Base-by-base conservation (phyloP, 139 green algal species). In the Edaphochlamys debaryana region DNA sequence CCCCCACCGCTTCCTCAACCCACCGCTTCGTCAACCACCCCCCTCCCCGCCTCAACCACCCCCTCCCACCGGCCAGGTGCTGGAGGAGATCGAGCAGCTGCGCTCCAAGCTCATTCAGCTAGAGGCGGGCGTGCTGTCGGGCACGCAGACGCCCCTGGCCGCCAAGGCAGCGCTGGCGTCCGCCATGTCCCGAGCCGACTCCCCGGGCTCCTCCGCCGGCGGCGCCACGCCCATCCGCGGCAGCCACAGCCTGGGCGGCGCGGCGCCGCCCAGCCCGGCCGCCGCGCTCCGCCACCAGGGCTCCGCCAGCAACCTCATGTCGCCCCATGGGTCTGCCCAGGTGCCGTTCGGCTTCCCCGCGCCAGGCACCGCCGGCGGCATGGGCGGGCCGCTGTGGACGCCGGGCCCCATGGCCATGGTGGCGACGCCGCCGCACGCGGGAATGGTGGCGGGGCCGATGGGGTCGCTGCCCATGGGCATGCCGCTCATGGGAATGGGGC, bases 81-180 rank as follows among this genome's bases (percentile, higher is more conserved):
- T 91, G 45, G 80, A 89, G 36, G 88, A 91, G 69, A 91, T 91
- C 23, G 88, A 89, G 64, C n/a, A 2, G 62, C 80, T 91, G 67
- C 48, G 88, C 17, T 29, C n/a, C 54, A 67, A 86, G 76, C 80
- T 91, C 54, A 29, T n/a, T 0, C 52, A 66, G 42, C 70, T 91
- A 32, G 88, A 91, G 64, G 63, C 22, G 1, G 80, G 75, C 1
- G 84, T 91, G 30, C 52, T 87, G 45, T 83, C 62, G 1, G 68
- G 79, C 68, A 52, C 11, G 0, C 79, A 85, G 79, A 85, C 79
- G 38, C 54, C 67, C 50, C 62, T 34, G 36, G 68, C 54, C 3
- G 79, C 54, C 42, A 62, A 62, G 54, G 79, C 79, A 1, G 79
- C 79, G 1, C 68, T 85, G 67, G 45, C 50, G 9, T 64, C 41